Percentiles rank a stretch among this genome's conserved stretches.
Evolutionary conservation across 176 grass and related monocot genomes (phyloP).

Genomic region (Aegilops umbellulata): DNA sequence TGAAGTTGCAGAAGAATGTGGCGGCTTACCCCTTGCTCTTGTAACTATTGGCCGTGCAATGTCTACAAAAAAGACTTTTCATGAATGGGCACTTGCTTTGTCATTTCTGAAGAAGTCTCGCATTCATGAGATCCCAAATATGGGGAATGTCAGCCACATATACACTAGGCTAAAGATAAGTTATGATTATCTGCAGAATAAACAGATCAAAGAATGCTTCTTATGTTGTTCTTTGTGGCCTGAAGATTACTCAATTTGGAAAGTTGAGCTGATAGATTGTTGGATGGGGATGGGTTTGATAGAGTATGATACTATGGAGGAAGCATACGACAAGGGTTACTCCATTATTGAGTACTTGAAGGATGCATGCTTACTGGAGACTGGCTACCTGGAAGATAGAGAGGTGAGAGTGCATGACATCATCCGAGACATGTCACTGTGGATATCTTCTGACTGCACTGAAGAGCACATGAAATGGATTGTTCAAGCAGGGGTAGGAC

Average conservation of each 20-base stretch:
- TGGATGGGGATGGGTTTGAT: constrained; percentile 52
- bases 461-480: constrained; percentile 4
- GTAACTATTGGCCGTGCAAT: constrained; percentile 37
- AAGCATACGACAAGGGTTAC: constrained; percentile 34
- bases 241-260: constrained; percentile 45
- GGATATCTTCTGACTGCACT: constrained; percentile 28
- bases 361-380: constrained; percentile 48
- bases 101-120: constrained; percentile 37
- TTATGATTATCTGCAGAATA: constrained; percentile 20
- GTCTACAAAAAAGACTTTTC: constrained; percentile 23
- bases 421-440: constrained; percentile 44
- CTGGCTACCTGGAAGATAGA: background rate
- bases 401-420: constrained; percentile 41
- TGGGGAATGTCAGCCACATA: constrained; percentile 19
- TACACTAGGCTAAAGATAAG: constrained; percentile 33
- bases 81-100: constrained; percentile 44
- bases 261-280: constrained; percentile 39
- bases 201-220: constrained; percentile 43
- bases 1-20: constrained; percentile 37
- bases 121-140: constrained; percentile 35
- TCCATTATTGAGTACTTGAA: constrained; percentile 50
- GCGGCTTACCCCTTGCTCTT: constrained; percentile 44
- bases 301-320: constrained; percentile 25
- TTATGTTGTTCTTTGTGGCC: constrained; percentile 49
- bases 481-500: too few species aligned